phyloP scores from a whole-genome alignment of 2,329 filamentous ascomycete genomes.

The Colletotrichum tropicicola region DNA sequence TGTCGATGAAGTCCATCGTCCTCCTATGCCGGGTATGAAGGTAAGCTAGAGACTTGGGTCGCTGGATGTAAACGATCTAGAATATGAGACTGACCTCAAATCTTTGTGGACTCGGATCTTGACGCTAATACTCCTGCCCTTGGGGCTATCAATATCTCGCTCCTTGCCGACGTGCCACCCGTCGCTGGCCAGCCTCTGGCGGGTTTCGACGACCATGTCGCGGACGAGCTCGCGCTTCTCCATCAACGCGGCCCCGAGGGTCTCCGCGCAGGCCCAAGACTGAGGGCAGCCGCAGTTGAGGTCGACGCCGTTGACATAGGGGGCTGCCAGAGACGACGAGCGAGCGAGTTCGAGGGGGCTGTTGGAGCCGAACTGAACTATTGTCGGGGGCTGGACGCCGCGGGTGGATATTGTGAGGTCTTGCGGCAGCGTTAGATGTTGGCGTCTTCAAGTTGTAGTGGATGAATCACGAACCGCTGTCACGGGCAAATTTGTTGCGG shows the following conservation, averaged over 20 bases:
- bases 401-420: slow-evolving; percentile 70
- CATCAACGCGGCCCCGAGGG: slow-evolving; percentile 76
- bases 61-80: background rate
- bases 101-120: slow-evolving; percentile 77
- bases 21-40: slow-evolving; percentile 41
- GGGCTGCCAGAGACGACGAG: slow-evolving; percentile 68
- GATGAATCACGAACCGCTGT: slow-evolving; percentile 57
- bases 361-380: slow-evolving; percentile 75
- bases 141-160: slow-evolving; percentile 50
- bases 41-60: background rate
- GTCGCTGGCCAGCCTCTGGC: slow-evolving; percentile 57
- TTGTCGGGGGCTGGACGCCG: slow-evolving; percentile 63
- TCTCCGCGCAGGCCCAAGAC: slow-evolving; percentile 75
- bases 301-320: slow-evolving; percentile 71
- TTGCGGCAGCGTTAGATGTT: slow-evolving; percentile 30
- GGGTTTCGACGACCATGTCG: slow-evolving; percentile 69
- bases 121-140: slow-evolving; percentile 70
- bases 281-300: slow-evolving; percentile 80
- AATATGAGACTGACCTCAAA: slow-evolving; percentile 51
- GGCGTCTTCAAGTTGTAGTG: background rate
- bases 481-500: slow-evolving; percentile 65
- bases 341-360: slow-evolving; percentile 68
- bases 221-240: slow-evolving; percentile 70
- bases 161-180: slow-evolving; percentile 61
- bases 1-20: slow-evolving; percentile 70